Percentiles rank a stretch among this genome's conserved stretches.
These are phyloP conservation scores for Grifola frondosa DNA, from an alignment of 1,284 basidiomycete genomes.

Conservation along the genomic window DNA sequence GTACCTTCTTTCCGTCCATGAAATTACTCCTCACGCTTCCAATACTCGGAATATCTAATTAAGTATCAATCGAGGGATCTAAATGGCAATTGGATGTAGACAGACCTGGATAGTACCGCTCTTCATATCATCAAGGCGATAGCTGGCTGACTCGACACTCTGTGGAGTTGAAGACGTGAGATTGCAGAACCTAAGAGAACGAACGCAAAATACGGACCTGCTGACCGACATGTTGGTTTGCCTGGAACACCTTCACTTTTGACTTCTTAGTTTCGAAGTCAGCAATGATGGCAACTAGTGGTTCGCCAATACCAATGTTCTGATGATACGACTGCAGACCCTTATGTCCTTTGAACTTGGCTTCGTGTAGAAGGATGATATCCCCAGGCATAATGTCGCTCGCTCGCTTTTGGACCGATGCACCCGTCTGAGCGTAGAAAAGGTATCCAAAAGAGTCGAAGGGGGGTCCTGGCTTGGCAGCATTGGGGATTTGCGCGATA, in stretches of 20 bases:
- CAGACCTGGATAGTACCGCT: conserved; percentile 74
- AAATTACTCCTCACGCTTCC: conserved; percentile 24
- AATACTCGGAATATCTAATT: conserved; percentile 29
- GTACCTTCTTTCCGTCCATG: too few species aligned
- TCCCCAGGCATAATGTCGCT: conserved; percentile 89
- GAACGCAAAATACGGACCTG: conserved; percentile 46
- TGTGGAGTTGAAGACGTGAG: conserved; percentile 29
- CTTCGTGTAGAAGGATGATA: conserved; percentile 73
- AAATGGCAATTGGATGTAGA: not conserved
- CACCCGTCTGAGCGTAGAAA: conserved; percentile 71
- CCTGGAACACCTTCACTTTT: conserved; percentile 82
- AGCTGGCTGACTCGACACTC: conserved; percentile 80
- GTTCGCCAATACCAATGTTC: conserved; percentile 57
- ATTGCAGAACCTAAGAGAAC: conserved; percentile 18
- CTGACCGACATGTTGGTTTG: conserved; percentile 75
- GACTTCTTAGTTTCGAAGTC: conserved; percentile 86
- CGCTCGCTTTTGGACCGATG: conserved; percentile 64
- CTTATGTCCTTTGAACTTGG: conserved; percentile 87
- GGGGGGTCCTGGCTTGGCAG: conserved; percentile 34
- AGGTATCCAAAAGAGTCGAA: conserved; percentile 63
- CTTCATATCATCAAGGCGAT: conserved; percentile 88
- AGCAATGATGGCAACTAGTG: conserved; percentile 71
- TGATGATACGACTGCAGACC: conserved; percentile 72
- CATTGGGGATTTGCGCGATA: conserved; percentile 59
- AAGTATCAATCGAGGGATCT: not conserved